Conservation (phyloP, 805 yeast species). For the Starmerella stigmatis region DNA sequence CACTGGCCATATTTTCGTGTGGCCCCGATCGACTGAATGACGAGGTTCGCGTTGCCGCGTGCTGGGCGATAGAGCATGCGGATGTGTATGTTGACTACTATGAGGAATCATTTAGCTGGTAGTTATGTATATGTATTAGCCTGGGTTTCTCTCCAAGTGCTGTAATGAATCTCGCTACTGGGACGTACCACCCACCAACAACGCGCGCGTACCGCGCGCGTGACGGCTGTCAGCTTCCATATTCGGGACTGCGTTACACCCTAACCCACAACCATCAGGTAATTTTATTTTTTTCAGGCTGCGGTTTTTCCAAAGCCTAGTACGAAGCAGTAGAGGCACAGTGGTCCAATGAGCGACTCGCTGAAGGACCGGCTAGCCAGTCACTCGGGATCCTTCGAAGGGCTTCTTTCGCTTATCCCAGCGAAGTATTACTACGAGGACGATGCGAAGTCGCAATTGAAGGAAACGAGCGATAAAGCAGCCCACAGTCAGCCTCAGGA, state of each 20-base stretch:
- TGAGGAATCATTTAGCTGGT: slow-evolving; percentile 22
- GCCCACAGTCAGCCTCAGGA: slow-evolving; percentile 31
- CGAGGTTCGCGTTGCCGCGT: slow-evolving; percentile 15
- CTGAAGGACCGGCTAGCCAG: slow-evolving; percentile 29
- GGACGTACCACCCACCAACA: too few relatives aligned
- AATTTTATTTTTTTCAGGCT: background rate
- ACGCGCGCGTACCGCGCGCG: too few relatives aligned
- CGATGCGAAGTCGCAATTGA: slow-evolving; percentile 84
- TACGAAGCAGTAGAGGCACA: background rate
- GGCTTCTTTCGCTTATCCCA: slow-evolving; percentile 80
- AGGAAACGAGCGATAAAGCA: slow-evolving; percentile 41
- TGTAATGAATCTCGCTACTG: too few relatives aligned
- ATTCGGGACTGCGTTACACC: background rate
- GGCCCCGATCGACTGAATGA: slow-evolving; percentile 20
- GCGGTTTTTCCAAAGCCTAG: background rate
- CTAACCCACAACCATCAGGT: background rate
- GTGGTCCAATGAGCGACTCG: slow-evolving; percentile 24
- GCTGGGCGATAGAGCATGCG: slow-evolving; percentile 16
- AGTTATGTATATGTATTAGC: background rate
- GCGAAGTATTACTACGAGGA: slow-evolving; percentile 91
- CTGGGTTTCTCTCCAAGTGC: too few relatives aligned
- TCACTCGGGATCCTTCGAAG: slow-evolving; percentile 55
- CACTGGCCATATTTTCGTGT: slow-evolving; percentile 19
- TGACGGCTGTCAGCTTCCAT: too few relatives aligned
- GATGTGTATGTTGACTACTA: slow-evolving; percentile 13